phyloP scores from a whole-genome alignment of 2,329 filamentous ascomycete genomes.

The Pseudocercospora fijiensis region DNA sequence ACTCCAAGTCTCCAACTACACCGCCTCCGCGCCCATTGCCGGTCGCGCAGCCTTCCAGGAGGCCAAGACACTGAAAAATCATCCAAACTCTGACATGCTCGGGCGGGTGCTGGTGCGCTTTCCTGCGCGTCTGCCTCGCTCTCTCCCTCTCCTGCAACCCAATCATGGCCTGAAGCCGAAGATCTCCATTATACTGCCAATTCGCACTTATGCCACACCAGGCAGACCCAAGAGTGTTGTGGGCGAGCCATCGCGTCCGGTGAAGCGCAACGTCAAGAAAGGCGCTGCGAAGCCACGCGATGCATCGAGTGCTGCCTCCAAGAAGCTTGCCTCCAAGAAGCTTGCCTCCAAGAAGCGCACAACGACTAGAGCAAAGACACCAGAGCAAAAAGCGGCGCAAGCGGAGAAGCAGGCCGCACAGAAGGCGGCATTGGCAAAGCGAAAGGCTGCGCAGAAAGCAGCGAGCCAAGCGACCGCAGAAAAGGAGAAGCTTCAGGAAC shows the following conservation, averaged over 20 bases:
- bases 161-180: constrained; percentile 14
- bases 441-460: constrained; percentile 16
- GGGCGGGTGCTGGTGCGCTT: constrained; percentile 27
- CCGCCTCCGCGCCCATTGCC: background rate
- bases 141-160: constrained; percentile 11
- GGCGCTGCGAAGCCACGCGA: constrained; percentile 23
- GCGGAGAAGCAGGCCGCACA: constrained; percentile 25
- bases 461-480: constrained; percentile 20
- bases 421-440: constrained; percentile 15
- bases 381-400: constrained; percentile 29
- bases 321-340: no score
- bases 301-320: constrained; percentile 25
- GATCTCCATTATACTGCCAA: constrained; percentile 18
- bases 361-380: constrained; percentile 24
- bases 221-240: constrained; percentile 37
- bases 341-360: constrained; percentile 25
- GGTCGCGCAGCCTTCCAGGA: background rate
- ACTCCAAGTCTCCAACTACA: background rate
- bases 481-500: constrained; percentile 35
- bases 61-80: background rate
- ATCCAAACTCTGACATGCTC: constrained; percentile 21
- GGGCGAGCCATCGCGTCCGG: constrained; percentile 34
- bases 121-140: constrained; percentile 26
- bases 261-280: constrained; percentile 36
- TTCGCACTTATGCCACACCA: constrained; percentile 32